Conservation (phyloP, 176 grass and related monocot genomes). For the Eleusine coracana region DNA sequence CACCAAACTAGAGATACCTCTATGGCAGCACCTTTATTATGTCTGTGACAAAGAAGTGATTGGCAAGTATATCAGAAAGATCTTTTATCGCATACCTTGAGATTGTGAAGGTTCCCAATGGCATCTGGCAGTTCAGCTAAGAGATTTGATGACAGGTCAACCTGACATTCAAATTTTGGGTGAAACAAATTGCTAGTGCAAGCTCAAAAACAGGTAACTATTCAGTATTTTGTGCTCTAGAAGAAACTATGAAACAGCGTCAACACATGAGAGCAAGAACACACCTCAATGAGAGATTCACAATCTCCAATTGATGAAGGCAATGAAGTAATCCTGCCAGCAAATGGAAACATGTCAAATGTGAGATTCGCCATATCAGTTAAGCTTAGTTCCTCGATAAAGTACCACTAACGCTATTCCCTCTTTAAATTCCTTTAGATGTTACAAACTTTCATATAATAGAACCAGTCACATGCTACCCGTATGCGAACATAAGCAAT, state of each 20-base stretch:
- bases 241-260: conserved; percentile 12
- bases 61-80: neutral
- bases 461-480: neutral
- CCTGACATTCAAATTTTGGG: conserved; percentile 51
- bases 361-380: neutral
- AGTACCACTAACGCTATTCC: conserved; percentile 28
- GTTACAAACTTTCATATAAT: neutral
- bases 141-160: conserved; percentile 86
- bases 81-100: conserved; percentile 57
- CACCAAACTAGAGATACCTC: conserved; percentile 22
- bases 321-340: conserved; percentile 75
- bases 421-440: neutral
- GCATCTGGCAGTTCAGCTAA: conserved; percentile 74
- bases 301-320: conserved; percentile 80
- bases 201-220: conserved; percentile 20
- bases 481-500: neutral
- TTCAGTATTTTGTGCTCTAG: neutral
- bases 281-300: conserved; percentile 74
- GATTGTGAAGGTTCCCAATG: conserved; percentile 64
- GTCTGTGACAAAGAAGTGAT: neutral
- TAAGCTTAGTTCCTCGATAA: conserved; percentile 14
- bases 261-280: neutral
- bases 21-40: neutral
- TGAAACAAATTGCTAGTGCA: conserved; percentile 29
- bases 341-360: conserved; percentile 28